Evolutionary conservation across 495 filamentous ascomycete genomes (phyloP).

Genomic region (Amniculicola lignicola): DNA sequence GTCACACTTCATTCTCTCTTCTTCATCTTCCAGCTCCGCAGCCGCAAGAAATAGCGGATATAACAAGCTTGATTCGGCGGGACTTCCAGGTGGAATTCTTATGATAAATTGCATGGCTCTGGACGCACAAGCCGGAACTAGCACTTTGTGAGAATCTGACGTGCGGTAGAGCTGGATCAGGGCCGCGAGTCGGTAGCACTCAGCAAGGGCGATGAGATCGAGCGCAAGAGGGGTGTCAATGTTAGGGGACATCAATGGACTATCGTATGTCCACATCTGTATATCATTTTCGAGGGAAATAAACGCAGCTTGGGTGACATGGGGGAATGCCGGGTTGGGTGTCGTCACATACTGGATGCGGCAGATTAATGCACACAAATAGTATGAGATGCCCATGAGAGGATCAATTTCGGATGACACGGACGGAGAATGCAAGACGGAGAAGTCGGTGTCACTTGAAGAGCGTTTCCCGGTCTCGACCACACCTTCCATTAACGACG

Average conservation of each 20-base stretch:
- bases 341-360: conserved; percentile 18
- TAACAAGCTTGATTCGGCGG: conserved; percentile 24
- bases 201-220: conserved; percentile 26
- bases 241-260: conserved; percentile 8
- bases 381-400: conserved; percentile 26
- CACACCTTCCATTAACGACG: conserved; percentile 21
- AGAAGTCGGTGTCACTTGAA: background rate
- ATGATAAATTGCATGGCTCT: conserved; percentile 19
- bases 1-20: conserved; percentile 15
- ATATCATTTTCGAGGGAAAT: conserved; percentile 16
- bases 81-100: conserved; percentile 25
- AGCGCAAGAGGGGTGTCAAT: conserved; percentile 20
- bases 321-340: conserved; percentile 20
- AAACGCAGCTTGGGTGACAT: conserved; percentile 18
- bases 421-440: background rate
- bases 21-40: conserved; percentile 11
- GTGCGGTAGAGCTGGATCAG: conserved; percentile 28
- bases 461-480: background rate
- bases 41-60: conserved; percentile 27
- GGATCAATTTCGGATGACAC: conserved; percentile 12
- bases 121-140: conserved; percentile 17
- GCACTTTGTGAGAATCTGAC: conserved; percentile 17
- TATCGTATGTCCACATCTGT: conserved; percentile 23
- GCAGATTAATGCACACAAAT: conserved; percentile 14
- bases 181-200: conserved; percentile 15